Percentiles rank a stretch among this genome's conserved stretches.
Conservation (phyloP, 1,284 basidiomycete species). For the Leucoagaricus sp. region DNA sequence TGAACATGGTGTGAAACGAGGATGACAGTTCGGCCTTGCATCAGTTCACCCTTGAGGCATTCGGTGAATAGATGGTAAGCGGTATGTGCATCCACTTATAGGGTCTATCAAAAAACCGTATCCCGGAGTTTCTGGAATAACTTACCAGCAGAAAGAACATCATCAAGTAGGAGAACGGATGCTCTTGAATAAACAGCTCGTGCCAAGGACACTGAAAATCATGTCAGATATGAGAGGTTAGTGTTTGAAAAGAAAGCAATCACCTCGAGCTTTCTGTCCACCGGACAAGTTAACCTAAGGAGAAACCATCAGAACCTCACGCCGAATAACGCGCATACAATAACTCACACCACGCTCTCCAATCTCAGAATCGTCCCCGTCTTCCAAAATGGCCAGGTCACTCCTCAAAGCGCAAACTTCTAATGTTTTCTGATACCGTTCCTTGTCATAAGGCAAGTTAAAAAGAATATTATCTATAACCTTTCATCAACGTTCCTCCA, state of each 20-base stretch:
- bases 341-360: conserved; percentile 76
- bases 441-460: conserved; percentile 77
- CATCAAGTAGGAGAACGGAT: conserved; percentile 84
- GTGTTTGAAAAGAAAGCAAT: conserved; percentile 16
- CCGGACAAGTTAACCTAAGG: conserved; percentile 84
- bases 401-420: conserved; percentile 60
- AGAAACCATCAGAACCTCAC: neutral
- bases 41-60: conserved; percentile 85
- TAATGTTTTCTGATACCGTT: conserved; percentile 78
- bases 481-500: neutral
- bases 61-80: conserved; percentile 82
- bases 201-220: conserved; percentile 74
- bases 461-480: conserved; percentile 87
- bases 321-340: neutral
- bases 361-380: conserved; percentile 92
- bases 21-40: conserved; percentile 78
- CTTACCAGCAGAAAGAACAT: conserved; percentile 76
- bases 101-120: neutral
- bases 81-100: conserved; percentile 81
- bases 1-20: conserved; percentile 92
- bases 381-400: conserved; percentile 91
- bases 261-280: conserved; percentile 92
- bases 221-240: neutral
- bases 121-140: neutral
- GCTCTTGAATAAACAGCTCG: conserved; percentile 94